Base-by-base conservation (phyloP, 2,329 filamentous ascomycete species). In the Talaromyces sp. region DNA sequence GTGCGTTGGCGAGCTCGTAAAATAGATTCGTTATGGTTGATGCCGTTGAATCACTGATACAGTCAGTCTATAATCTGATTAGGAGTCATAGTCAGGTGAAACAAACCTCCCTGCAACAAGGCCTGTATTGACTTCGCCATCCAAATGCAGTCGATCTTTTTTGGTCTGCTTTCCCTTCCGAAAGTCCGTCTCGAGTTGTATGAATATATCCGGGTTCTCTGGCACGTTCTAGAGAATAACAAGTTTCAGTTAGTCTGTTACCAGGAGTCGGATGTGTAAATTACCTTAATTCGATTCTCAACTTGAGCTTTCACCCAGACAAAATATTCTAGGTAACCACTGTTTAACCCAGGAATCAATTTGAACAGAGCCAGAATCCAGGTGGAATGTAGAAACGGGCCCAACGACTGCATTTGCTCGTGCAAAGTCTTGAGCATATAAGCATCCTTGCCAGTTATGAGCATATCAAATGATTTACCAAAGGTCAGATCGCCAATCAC, bases 401-500 rank as follows among this genome's bases (percentile, higher is more conserved):
- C 71, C 50, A 71, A 45, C 5, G 63, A 59, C 35, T 67, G 65
- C 66, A 70, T 71, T 33, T 67, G 65, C 1, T 49, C 56, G 19
- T 69, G 68, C 4, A 73, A 15, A 2, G 62, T 66, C 11, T 63
- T 69, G n/a, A 71, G 61, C 41, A 72, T 66, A 43, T 69, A 70
- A 17, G 67, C 57, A 13, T 70, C 68, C 41, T 68, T 60, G 3
- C 68, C 69, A 15, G 67, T 66, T 5, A 49, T 59, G 9, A 78
- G 67, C 74, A 79, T 77, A 27, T 72, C 68, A 63, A 80, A 80
- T 0, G 75, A 73, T 64, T 75, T 73, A 25, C 74, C 72, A 60
- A 80, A 75, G 3, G 73, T 69, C 15, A 80, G 68, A 33, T 78
- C 74, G 2, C 77, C 76, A 72, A 80, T 79, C 43, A 77, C 69